Conservation (phyloP, 2,329 filamentous ascomycete genomes). For the Pseudomassariella vexata region DNA sequence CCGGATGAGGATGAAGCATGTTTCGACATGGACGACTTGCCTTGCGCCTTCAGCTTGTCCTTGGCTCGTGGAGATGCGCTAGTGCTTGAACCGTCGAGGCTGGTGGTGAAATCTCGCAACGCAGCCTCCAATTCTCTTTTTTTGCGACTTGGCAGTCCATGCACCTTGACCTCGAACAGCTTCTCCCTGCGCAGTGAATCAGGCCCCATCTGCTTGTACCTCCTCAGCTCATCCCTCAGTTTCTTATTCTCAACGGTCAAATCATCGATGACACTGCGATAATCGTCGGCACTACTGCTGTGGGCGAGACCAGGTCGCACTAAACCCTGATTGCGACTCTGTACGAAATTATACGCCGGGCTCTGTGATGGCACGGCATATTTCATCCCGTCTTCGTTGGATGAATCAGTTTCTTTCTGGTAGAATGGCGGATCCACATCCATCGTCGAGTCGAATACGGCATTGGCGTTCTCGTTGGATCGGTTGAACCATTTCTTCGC, state of each 20-base stretch:
- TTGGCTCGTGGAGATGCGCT: conserved; percentile 36
- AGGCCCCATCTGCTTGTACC: conserved; percentile 62
- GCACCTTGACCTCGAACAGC: conserved; percentile 76
- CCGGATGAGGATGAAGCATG: conserved; percentile 47
- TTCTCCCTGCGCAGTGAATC: conserved; percentile 68
- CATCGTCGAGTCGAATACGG: conserved; percentile 38
- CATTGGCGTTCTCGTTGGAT: conserved; percentile 44
- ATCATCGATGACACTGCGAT: conserved; percentile 79
- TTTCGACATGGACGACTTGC: conserved; percentile 43
- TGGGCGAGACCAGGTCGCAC: conserved; percentile 30
- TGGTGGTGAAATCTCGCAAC: conserved; percentile 63
- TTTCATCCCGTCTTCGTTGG: conserved; percentile 35
- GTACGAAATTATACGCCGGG: conserved; percentile 18
- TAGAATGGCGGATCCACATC: conserved; percentile 52
- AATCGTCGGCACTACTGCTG: conserved; percentile 66
- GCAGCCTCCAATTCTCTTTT: conserved; percentile 72
- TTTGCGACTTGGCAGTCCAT: conserved; percentile 65
- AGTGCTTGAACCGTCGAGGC: conserved; percentile 45
- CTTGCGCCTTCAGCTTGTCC: conserved; percentile 31
- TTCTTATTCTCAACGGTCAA: conserved; percentile 79
- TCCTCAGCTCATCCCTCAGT: conserved; percentile 66
- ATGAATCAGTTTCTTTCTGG: conserved; percentile 46
- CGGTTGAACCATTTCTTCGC: conserved; percentile 49
- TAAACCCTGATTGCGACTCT: conserved; percentile 11
- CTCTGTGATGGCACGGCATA: conserved; percentile 16